These are phyloP conservation scores for Athelia psychrophila DNA, from an alignment of 1,284 basidiomycete species.

Conservation along the genomic window DNA sequence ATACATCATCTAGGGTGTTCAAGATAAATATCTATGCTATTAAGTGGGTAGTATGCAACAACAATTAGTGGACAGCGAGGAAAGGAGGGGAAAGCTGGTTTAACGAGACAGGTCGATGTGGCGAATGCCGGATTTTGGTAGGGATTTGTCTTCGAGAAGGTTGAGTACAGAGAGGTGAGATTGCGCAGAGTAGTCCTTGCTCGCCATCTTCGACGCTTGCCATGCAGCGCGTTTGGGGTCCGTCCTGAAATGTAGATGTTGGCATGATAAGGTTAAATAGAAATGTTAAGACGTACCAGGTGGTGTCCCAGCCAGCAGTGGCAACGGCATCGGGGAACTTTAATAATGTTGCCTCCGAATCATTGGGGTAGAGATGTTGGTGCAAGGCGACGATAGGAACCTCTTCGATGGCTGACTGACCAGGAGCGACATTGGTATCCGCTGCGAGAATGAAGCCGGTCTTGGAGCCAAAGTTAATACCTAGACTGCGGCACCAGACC, in stretches of 20 bases:
- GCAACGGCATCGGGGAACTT: background rate
- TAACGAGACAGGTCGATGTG: background rate
- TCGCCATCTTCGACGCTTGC: background rate
- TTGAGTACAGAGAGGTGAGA: background rate
- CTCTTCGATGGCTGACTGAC: conserved; percentile 3
- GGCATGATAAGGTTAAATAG: background rate
- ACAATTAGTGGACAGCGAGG: too few relatives aligned
- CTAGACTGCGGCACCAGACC: background rate
- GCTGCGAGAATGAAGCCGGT: background rate
- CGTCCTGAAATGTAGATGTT: background rate
- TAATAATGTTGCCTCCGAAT: conserved; percentile 1
- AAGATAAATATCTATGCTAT: too few relatives aligned
- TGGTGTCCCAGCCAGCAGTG: background rate
- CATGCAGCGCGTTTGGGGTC: conserved; percentile 1
- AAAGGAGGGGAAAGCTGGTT: too few relatives aligned
- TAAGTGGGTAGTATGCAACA: too few relatives aligned
- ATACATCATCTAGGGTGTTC: too few relatives aligned
- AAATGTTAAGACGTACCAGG: background rate
- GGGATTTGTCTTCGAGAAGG: background rate
- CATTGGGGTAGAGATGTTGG: background rate
- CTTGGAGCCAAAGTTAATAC: background rate
- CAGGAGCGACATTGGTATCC: conserved; percentile 1
- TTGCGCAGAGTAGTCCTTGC: background rate
- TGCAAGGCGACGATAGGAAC: conserved; percentile 2
- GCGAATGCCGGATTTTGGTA: background rate